Percentiles rank a stretch among this genome's conserved stretches.
These are phyloP conservation scores for Pseudocercospora cruenta DNA, from an alignment of 2,329 filamentous ascomycete genomes.

Conservation along the genomic window DNA sequence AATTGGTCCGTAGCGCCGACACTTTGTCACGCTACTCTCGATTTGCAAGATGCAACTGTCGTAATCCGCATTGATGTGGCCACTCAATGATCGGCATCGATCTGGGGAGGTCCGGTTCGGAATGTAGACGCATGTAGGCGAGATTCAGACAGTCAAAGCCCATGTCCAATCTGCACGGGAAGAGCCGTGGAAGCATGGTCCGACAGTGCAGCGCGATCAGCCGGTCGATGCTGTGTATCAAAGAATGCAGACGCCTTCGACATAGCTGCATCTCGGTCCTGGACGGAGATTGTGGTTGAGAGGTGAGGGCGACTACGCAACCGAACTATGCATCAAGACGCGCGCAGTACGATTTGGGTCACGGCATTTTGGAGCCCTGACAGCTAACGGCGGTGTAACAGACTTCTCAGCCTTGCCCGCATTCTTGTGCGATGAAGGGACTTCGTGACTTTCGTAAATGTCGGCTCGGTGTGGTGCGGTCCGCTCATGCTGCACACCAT, in stretches of 20 bases:
- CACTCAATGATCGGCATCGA: conserved; percentile 23
- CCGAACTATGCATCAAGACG: conserved; percentile 9
- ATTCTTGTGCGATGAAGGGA: conserved; percentile 14
- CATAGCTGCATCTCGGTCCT: conserved; percentile 5
- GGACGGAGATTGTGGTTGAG: conserved; percentile 15
- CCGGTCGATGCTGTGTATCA: conserved; percentile 19
- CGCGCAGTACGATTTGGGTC: neutral
- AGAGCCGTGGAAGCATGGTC: conserved; percentile 19
- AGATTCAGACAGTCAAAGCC: conserved; percentile 12
- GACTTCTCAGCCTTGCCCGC: conserved; percentile 1
- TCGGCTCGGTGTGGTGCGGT: conserved; percentile 11
- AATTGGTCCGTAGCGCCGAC: conserved; percentile 14
- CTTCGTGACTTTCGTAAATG: neutral
- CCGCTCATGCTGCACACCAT: conserved; percentile 8
- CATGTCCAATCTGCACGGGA: conserved; percentile 21
- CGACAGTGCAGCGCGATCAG: conserved; percentile 21
- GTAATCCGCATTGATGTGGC: conserved; percentile 4
- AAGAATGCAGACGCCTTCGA: neutral
- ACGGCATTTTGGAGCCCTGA: neutral
- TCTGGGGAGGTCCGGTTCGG: conserved; percentile 24
- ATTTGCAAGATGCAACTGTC: conserved; percentile 10
- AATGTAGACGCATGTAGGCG: conserved; percentile 23
- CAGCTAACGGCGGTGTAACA: neutral
- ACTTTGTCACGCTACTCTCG: conserved; percentile 14
- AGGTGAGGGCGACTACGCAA: conserved; percentile 8